phyloP scores from a whole-genome alignment of 257 asterid species.

The Voacanga thouarsii region DNA sequence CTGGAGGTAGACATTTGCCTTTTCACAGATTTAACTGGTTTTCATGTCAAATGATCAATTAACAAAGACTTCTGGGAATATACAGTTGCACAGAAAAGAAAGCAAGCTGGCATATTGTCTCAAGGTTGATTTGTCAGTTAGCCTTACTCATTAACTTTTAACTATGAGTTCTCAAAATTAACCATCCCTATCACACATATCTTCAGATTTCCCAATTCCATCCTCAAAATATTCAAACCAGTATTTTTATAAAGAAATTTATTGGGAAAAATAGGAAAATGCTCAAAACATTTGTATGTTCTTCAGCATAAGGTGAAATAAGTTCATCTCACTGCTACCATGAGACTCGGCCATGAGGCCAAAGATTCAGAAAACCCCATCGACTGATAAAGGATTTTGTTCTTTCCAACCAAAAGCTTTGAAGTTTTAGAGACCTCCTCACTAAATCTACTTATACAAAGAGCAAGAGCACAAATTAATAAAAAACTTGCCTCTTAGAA shows the following conservation, averaged over 20 bases:
- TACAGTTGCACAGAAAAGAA: no score
- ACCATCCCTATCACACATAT: neutral
- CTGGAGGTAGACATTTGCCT: neutral
- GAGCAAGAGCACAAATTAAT: neutral
- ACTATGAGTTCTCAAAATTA: neutral
- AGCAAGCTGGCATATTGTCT: no score
- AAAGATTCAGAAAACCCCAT: neutral
- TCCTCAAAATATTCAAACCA: neutral
- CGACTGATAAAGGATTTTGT: neutral
- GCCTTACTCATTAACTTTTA: neutral
- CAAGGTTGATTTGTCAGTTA: no score
- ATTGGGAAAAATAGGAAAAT: neutral
- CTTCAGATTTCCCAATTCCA: neutral
- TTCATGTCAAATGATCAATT: no score
- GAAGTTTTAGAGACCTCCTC: neutral
- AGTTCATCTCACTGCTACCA: slow-evolving; percentile 1
- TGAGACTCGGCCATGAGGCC: neutral
- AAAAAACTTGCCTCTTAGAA: neutral
- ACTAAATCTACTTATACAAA: neutral
- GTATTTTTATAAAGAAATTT: neutral
- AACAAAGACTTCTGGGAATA: no score
- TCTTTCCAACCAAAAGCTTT: neutral
- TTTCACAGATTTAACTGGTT: no score
- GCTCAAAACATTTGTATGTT: neutral
- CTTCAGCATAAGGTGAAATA: neutral